Conservation (phyloP, 768 basidiomycete genomes). For the Suillus subalutaceus region DNA sequence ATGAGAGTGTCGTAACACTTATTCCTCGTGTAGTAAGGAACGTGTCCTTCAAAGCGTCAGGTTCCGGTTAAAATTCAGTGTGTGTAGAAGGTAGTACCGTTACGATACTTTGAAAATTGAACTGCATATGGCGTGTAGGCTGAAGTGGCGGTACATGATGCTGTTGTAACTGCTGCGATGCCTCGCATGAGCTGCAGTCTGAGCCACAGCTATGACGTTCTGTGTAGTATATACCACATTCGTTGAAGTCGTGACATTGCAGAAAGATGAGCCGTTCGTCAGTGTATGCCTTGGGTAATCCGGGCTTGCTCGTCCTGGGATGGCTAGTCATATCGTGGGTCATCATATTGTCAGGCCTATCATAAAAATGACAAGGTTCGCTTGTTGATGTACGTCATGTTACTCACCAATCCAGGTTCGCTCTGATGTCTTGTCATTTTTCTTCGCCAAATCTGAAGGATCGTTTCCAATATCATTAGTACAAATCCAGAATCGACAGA, state of each 20-base stretch:
- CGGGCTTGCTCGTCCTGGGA: slow-evolving; percentile 65
- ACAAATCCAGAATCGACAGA: neutral
- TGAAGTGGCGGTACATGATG: slow-evolving; percentile 15
- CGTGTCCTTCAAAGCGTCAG: slow-evolving; percentile 31
- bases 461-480: slow-evolving; percentile 20
- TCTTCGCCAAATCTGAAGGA: slow-evolving; percentile 22
- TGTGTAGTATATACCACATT: slow-evolving; percentile 41
- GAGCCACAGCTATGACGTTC: slow-evolving; percentile 15
- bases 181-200: slow-evolving; percentile 25
- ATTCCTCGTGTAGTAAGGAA: slow-evolving; percentile 35
- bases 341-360: neutral
- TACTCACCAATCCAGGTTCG: slow-evolving; percentile 21
- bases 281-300: slow-evolving; percentile 64
- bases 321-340: slow-evolving; percentile 42
- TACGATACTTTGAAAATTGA: slow-evolving; percentile 44
- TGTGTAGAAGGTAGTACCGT: slow-evolving; percentile 39
- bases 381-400: neutral
- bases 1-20: slow-evolving; percentile 52
- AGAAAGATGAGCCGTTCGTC: slow-evolving; percentile 63
- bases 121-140: slow-evolving; percentile 41
- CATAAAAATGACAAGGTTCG: neutral
- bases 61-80: slow-evolving; percentile 25
- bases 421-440: neutral
- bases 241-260: slow-evolving; percentile 43
- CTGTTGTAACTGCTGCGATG: slow-evolving; percentile 43